These are phyloP conservation scores for Paxillus ammoniavirescens DNA, from an alignment of 768 basidiomycete species.

Conservation along the genomic window DNA sequence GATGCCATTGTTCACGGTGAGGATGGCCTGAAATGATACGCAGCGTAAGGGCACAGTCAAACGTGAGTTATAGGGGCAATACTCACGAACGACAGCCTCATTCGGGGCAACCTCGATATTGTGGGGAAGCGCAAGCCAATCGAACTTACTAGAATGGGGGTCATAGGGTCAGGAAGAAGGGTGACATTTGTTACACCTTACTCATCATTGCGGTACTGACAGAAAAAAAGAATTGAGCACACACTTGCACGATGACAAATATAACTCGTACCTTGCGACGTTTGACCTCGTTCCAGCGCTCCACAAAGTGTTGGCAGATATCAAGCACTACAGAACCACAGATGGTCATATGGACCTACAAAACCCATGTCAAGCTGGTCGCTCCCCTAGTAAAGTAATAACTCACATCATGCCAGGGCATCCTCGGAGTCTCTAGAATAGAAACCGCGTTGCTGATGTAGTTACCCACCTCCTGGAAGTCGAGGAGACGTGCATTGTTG, in stretches of 20 bases:
- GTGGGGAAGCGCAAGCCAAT: constrained; percentile 82
- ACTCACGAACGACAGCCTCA: constrained; percentile 62
- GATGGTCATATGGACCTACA: constrained; percentile 80
- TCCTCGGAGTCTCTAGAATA: constrained; percentile 65
- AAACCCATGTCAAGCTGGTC: neutral
- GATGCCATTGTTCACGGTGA: constrained; percentile 58
- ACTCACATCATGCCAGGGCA: constrained; percentile 96
- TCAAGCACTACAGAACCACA: constrained; percentile 84
- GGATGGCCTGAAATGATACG: constrained; percentile 52
- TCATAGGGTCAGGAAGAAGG: neutral
- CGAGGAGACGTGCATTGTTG: constrained; percentile 84
- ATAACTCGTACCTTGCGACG: constrained; percentile 59
- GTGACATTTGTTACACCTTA: constrained; percentile 30
- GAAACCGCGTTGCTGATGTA: constrained; percentile 71
- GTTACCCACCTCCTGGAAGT: constrained; percentile 81
- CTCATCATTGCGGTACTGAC: constrained; percentile 41
- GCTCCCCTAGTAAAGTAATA: neutral
- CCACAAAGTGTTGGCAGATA: constrained; percentile 89
- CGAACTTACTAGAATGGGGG: constrained; percentile 40
- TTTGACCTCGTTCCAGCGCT: constrained; percentile 91
- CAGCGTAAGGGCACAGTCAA: neutral
- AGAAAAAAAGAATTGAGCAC: constrained; percentile 15
- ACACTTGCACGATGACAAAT: neutral
- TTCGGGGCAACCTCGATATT: constrained; percentile 57
- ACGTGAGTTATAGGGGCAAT: neutral